Conservation (phyloP, 169 alveolate genomes). For the Plasmodium falciparum region DNA sequence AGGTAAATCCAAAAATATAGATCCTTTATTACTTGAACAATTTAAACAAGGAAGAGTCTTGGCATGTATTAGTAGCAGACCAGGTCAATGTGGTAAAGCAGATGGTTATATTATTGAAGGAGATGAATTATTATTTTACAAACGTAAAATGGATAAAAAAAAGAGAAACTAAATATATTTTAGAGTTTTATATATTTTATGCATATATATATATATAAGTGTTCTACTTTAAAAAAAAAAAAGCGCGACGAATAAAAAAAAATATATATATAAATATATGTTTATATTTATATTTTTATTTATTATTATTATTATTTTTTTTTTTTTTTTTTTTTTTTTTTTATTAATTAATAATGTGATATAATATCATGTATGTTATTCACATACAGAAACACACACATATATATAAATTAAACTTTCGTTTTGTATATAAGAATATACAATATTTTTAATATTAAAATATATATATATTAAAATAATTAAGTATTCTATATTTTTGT, state of each 20-base stretch:
- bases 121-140: conserved; percentile 97
- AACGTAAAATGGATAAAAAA: conserved; percentile 97
- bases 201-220: neutral
- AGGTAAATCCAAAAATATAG: conserved; percentile 85
- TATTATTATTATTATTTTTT: too few relatives aligned
- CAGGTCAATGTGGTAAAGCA: conserved; percentile 98
- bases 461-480: too few relatives aligned
- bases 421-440: too few relatives aligned
- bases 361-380: too few relatives aligned
- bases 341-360: too few relatives aligned
- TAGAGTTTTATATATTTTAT: neutral
- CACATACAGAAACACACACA: too few relatives aligned
- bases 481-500: too few relatives aligned
- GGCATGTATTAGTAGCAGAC: conserved; percentile 98
- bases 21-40: conserved; percentile 95
- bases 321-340: too few relatives aligned
- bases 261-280: too few relatives aligned
- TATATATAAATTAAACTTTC: too few relatives aligned
- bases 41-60: conserved; percentile 96
- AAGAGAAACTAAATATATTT: conserved; percentile 84
- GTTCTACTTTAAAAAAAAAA: conserved; percentile 2
- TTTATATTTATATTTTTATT: too few relatives aligned
- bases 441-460: too few relatives aligned
- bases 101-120: conserved; percentile 99
- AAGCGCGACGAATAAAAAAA: neutral